A percentile compares a stretch with the other conserved stretches of the same genome.
These are phyloP conservation scores for Kazachstania psychrophila DNA, from an alignment of 805 yeast species.

Conservation along the genomic window DNA sequence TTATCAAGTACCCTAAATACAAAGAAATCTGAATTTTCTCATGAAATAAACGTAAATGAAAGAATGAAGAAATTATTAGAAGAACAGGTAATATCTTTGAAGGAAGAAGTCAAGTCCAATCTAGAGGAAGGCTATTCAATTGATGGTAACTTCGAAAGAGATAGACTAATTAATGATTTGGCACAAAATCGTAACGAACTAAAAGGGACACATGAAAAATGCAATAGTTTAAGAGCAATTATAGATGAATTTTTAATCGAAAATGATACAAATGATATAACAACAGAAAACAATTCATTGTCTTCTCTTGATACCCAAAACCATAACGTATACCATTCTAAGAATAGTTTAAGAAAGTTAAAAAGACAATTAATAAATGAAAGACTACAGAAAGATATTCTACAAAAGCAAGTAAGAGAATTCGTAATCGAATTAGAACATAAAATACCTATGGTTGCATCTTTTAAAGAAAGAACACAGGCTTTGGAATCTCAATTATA, in stretches of 20 bases:
- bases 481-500: conserved; percentile 47
- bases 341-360: conserved; percentile 33
- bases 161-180: conserved; percentile 27
- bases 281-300: conserved; percentile 10
- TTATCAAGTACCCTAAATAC: conserved; percentile 36
- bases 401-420: conserved; percentile 61
- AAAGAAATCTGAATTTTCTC: conserved; percentile 42
- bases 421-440: conserved; percentile 70
- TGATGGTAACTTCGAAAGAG: background rate
- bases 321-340: too few species aligned
- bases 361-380: conserved; percentile 62
- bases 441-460: conserved; percentile 66
- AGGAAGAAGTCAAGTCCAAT: conserved; percentile 41
- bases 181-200: conserved; percentile 22
- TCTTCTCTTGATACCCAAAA: background rate
- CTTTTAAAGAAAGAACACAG: conserved; percentile 51
- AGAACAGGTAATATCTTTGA: conserved; percentile 28
- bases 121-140: conserved; percentile 32
- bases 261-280: conserved; percentile 1
- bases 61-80: conserved; percentile 36
- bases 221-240: conserved; percentile 36
- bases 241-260: conserved; percentile 35
- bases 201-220: conserved; percentile 18
- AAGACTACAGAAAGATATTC: conserved; percentile 56
- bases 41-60: conserved; percentile 54